These are phyloP conservation scores for Salix exigua DNA, from an alignment of 345 rosid genomes.

Conservation along the genomic window DNA sequence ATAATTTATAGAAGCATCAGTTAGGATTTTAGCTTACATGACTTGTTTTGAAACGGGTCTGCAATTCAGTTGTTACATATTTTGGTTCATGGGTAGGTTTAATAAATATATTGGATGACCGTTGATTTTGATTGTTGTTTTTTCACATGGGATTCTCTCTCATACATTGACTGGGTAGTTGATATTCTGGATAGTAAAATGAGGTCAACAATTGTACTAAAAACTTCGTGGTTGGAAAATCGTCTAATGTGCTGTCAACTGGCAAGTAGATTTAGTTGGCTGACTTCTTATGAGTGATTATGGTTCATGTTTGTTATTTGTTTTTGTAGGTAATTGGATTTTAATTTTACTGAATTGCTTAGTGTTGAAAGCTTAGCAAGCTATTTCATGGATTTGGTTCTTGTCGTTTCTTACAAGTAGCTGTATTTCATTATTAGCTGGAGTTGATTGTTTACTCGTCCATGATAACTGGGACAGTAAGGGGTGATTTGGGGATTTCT, in stretches of 20 bases:
- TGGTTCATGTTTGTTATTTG: background rate
- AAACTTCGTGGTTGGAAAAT: background rate
- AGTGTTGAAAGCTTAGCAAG: background rate
- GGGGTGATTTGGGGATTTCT: background rate
- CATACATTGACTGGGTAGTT: too few relatives aligned
- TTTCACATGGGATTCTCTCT: too few relatives aligned
- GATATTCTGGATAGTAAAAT: background rate
- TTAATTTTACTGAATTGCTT: too few relatives aligned
- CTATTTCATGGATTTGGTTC: too few relatives aligned
- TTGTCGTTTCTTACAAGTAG: too few relatives aligned
- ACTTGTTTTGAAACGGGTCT: too few relatives aligned
- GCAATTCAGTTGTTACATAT: too few relatives aligned
- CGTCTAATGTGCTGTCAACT: background rate
- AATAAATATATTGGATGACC: too few relatives aligned
- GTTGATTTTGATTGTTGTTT: too few relatives aligned
- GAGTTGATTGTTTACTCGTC: background rate
- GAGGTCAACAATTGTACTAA: background rate
- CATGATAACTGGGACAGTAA: background rate
- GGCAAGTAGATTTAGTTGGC: background rate
- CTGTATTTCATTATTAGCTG: background rate
- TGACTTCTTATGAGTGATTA: background rate
- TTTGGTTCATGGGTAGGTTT: too few relatives aligned
- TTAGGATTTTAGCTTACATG: too few relatives aligned
- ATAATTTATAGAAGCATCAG: background rate
- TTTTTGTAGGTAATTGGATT: background rate